phyloP scores from a whole-genome alignment of 208 protist species.

The Leishmania amazonensis region DNA sequence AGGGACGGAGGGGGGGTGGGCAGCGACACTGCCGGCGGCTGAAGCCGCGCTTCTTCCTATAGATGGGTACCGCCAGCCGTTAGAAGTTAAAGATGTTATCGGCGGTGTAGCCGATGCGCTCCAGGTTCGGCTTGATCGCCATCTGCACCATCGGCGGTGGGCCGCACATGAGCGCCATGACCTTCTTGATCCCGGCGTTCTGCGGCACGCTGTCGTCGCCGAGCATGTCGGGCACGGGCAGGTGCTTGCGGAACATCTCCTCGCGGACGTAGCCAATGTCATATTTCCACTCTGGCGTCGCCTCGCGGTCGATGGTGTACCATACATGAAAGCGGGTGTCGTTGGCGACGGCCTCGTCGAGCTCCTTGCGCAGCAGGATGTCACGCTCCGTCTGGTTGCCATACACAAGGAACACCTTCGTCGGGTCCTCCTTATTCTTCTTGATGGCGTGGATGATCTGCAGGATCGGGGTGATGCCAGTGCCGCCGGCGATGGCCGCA shows the following conservation, averaged over 20 bases:
- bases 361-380: slow-evolving; percentile 89
- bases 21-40: too few species aligned
- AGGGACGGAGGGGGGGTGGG: too few species aligned
- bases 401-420: slow-evolving; percentile 85
- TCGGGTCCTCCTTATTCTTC: slow-evolving; percentile 71
- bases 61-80: neutral
- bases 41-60: too few species aligned
- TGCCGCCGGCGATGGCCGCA: slow-evolving; percentile 80
- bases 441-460: slow-evolving; percentile 91
- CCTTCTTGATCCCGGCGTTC: slow-evolving; percentile 35
- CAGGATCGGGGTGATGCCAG: slow-evolving; percentile 93
- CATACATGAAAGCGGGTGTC: slow-evolving; percentile 64
- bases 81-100: slow-evolving; percentile 82
- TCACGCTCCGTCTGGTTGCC: slow-evolving; percentile 90
- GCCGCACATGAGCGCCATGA: slow-evolving; percentile 86
- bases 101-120: slow-evolving; percentile 70
- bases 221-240: slow-evolving; percentile 45
- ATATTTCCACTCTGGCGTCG: slow-evolving; percentile 64
- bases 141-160: slow-evolving; percentile 87
- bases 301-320: slow-evolving; percentile 74
- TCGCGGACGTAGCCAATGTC: slow-evolving; percentile 68
- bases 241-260: slow-evolving; percentile 75
- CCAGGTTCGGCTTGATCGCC: slow-evolving; percentile 81
- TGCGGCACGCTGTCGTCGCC: slow-evolving; percentile 31
- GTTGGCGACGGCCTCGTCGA: slow-evolving; percentile 67